Percentiles rank a stretch among this genome's conserved stretches.
Conservation (phyloP, 2,329 filamentous ascomycete genomes). For the Fonsecaea pugnacius region DNA sequence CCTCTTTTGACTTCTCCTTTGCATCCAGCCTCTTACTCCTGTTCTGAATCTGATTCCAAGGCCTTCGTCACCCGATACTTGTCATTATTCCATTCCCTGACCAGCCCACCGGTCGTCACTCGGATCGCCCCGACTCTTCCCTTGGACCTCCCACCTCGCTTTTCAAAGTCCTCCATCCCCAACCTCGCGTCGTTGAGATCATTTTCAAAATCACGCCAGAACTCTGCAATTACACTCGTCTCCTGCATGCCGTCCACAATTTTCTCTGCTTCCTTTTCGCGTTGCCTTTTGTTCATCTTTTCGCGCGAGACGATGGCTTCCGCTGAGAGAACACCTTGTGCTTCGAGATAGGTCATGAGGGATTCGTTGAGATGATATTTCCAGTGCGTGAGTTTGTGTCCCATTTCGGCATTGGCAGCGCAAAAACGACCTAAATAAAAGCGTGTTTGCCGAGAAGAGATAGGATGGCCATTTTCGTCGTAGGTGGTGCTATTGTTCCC, state of each 20-base stretch:
- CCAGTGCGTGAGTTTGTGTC: constrained; percentile 77
- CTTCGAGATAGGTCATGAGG: constrained; percentile 66
- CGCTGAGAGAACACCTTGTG: constrained; percentile 62
- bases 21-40: constrained; percentile 3
- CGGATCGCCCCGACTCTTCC: constrained; percentile 32
- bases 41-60: constrained; percentile 24
- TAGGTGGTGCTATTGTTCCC: constrained; percentile 38
- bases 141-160: constrained; percentile 32
- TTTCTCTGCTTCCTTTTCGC: constrained; percentile 63
- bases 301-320: constrained; percentile 65
- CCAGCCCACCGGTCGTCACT: constrained; percentile 13
- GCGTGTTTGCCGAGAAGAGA: constrained; percentile 51
- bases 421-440: constrained; percentile 64
- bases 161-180: constrained; percentile 45
- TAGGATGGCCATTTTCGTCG: constrained; percentile 54
- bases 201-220: constrained; percentile 70
- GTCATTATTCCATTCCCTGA: constrained; percentile 24
- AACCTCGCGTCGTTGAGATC: constrained; percentile 64
- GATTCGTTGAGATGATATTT: constrained; percentile 73
- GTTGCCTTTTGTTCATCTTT: constrained; percentile 63
- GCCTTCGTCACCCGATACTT: constrained; percentile 18
- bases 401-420: constrained; percentile 68
- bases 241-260: constrained; percentile 69
- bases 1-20: background rate
- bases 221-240: constrained; percentile 60